Evolutionary conservation across 2,329 filamentous ascomycete genomes (phyloP), one percentile per base, ranked within the genome.

Genomic region (Phyllosticta citriasiana): DNA sequence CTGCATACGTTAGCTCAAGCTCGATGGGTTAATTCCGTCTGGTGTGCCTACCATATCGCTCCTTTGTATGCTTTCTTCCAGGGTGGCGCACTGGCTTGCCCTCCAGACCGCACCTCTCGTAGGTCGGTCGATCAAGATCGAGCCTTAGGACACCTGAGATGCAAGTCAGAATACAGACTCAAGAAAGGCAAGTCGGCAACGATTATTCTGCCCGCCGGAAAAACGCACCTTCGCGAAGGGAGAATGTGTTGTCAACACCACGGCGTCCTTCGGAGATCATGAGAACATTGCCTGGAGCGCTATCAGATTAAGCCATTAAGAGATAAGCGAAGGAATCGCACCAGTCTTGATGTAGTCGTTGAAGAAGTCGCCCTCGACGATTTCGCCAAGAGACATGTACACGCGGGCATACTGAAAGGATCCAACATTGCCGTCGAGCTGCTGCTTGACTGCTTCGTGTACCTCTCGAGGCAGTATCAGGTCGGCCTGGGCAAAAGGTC

Each of bases 311-410:
- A 53, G 50, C 5, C 8, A 5, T 5, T 1, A 0, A 19, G 14
- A 3, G 10, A 12, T 2, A 16, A 5, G 12, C 10, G 26, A 9
- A 8, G 14, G 10, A 8, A n/a, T 60, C 71, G 24, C 76, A 89
- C 89, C 88, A 63, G 81, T 82, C 73, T 96, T 96, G 66, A 97
- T 86, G 70, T 95, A 92, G 53, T 85, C 79, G n/a, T 83, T 87
- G 68, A 96, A 91, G 68, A 97, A 96, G 0, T 86, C 82, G 1
- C 84, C 83, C 35, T 88, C 80, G 0, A 97, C 71, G 4, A 97
- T 70, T 62, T 90, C 85, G 8, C 80, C 81, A 9, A 96, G 79
- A 3, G 84, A 83, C 82, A 96, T 86, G 66, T 84, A 82, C 2
- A 96, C 84, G 63, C 84, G 82, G 33, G 83, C 82, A 78, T 89